phyloP scores from a whole-genome alignment of 2,329 filamentous ascomycete genomes.

The Fusarium sp. region DNA sequence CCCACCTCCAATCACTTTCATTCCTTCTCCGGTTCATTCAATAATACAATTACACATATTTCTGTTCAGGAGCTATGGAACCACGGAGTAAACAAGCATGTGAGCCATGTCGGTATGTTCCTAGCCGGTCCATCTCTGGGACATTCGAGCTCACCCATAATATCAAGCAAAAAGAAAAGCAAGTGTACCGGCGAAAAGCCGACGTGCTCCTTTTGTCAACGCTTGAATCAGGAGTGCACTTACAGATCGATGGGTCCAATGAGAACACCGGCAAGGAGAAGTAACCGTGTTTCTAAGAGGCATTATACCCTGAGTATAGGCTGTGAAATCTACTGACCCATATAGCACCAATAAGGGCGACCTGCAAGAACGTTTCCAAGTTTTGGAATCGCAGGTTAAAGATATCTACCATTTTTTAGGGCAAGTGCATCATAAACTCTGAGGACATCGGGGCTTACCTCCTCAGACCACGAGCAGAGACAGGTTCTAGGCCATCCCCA shows the following conservation, averaged over 20 bases:
- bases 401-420: too few species aligned
- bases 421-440: too few species aligned
- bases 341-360: not conserved
- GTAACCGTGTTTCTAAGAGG: conserved; percentile 1
- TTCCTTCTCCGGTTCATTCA: not conserved
- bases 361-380: not conserved
- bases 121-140: accelerated
- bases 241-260: not conserved
- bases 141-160: not conserved
- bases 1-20: not conserved
- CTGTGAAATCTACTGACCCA: not conserved
- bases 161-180: conserved; percentile 3
- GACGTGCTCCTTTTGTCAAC: conserved; percentile 13
- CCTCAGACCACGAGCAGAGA: too few species aligned
- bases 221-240: not conserved
- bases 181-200: conserved; percentile 17
- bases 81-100: conserved; percentile 22
- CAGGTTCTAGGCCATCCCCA: too few species aligned
- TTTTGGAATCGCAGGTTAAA: too few species aligned
- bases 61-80: not conserved
- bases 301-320: accelerated
- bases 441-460: too few species aligned
- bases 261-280: not conserved
- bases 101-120: conserved; percentile 14
- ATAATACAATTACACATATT: not conserved